Evolutionary conservation across 768 basidiomycete species (phyloP), one percentile per base, ranked within the genome.

Genomic region (Tulasnella sp.): DNA sequence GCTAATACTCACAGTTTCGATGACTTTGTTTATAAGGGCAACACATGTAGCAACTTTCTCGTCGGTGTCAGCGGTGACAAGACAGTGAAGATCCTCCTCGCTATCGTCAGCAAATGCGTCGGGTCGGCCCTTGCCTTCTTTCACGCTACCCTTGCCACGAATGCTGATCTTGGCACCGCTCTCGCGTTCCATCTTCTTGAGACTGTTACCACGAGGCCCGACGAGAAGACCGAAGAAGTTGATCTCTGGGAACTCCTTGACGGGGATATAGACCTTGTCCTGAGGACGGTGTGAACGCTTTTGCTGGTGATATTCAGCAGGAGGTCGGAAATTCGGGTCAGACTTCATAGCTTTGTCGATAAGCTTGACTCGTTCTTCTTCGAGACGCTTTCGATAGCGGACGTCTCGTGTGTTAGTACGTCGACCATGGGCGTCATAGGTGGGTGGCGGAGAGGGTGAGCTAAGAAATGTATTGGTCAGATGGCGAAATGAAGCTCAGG

Each of bases 231-330:
- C 97, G 81, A 99, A 99, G 85, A 99, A 99, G 83, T 99, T 99
- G 87, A 99, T 99, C 85, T 99, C 97, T 1, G 97, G 97, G 80
- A 99, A 99, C 84, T 99, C 97, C 83, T 99, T 99, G 82, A 98
- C 96, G 52, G 97, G 97, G 78, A 99, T 98, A 83, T 99, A 99
- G 78, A 99, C 97, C 85, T 99, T 99, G 77, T 99, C 97, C 40
- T 93, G 93, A 17, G 97, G 96, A 68, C 95, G 89, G 77, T 93
- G 93, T 54, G 93, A 93, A 39, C 95, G 91, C 83, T 97, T 97
- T 82, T 95, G 91, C 82, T 95, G 93, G 79, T 94, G 93, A 82
- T 98, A 97, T 83, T 99, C 97, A 75, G 94, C 92, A 12, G 97
- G 97, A 74, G 97, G 96, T 54, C 93, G 93, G 87, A 97, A 99